A percentile compares a stretch with the other conserved stretches of the same genome.
Conservation (phyloP, 2,329 filamentous ascomycete genomes). For the Diaporthe caulivora region DNA sequence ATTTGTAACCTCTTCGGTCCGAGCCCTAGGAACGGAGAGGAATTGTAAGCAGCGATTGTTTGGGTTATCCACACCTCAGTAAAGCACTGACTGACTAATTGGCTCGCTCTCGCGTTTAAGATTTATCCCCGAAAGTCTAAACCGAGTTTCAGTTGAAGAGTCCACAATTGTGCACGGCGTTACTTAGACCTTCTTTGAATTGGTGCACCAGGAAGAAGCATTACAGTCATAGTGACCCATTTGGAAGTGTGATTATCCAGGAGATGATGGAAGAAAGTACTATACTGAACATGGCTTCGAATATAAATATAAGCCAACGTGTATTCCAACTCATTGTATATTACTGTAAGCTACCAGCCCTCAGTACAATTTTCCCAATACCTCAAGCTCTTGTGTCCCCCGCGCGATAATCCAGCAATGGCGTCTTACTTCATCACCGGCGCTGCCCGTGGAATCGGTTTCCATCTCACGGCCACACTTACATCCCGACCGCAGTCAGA, state of each 20-base stretch:
- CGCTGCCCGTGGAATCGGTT: background rate
- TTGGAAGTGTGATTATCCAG: too few species aligned
- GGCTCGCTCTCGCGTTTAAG: background rate
- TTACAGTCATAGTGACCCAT: too few species aligned
- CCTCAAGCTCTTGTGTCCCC: background rate
- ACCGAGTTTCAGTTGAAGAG: background rate
- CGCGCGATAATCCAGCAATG: background rate
- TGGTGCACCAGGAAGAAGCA: background rate
- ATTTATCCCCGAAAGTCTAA: background rate
- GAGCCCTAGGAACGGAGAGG: too few species aligned
- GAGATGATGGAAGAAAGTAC: too few species aligned
- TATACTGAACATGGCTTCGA: too few species aligned
- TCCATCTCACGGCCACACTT: background rate
- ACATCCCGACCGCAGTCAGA: background rate
- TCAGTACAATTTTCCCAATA: background rate
- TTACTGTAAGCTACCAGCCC: background rate
- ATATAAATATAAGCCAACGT: background rate
- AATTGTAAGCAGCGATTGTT: too few species aligned
- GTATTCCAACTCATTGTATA: background rate
- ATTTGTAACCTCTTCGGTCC: too few species aligned
- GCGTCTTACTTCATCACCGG: conserved; percentile 8
- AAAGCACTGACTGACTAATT: too few species aligned
- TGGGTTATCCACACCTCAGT: too few species aligned
- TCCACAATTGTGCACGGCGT: background rate
- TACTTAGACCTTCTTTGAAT: background rate